Evolutionary conservation across 495 filamentous ascomycete species (phyloP).

Genomic region (Penicillium argentinense): DNA sequence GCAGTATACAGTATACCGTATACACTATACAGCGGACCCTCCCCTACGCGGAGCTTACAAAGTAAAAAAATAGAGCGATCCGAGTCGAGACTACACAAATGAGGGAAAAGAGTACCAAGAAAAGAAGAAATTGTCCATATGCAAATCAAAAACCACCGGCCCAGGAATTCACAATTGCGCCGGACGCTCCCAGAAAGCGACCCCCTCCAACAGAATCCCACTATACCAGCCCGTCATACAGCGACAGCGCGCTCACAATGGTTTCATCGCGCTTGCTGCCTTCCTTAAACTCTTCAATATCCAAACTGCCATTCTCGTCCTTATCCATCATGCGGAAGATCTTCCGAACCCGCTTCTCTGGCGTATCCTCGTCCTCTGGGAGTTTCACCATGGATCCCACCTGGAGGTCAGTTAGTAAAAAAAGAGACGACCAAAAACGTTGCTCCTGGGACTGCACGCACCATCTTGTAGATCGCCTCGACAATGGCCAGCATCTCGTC

Average conservation of each 20-base stretch:
- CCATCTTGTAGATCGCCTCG: slow-evolving; percentile 99
- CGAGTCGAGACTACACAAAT: background rate
- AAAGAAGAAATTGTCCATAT: slow-evolving; percentile 5
- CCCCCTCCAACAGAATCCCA: too few species aligned
- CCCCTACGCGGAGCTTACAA: too few species aligned
- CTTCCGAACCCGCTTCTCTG: slow-evolving; percentile 95
- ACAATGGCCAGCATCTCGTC: slow-evolving; percentile 99
- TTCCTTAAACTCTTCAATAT: slow-evolving; percentile 98
- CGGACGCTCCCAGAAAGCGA: slow-evolving; percentile 10
- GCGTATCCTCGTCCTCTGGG: slow-evolving; percentile 97
- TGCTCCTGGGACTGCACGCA: slow-evolving; percentile 36
- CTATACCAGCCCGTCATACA: slow-evolving; percentile 94
- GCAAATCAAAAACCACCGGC: slow-evolving; percentile 3
- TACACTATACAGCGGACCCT: too few species aligned
- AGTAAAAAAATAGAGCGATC: too few species aligned
- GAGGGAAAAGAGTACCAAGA: slow-evolving; percentile 4
- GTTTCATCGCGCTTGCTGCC: slow-evolving; percentile 98
- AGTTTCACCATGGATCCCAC: slow-evolving; percentile 99
- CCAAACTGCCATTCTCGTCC: slow-evolving; percentile 91
- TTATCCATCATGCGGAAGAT: slow-evolving; percentile 99
- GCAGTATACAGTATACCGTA: too few species aligned
- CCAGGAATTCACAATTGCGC: slow-evolving; percentile 23
- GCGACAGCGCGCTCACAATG: slow-evolving; percentile 94
- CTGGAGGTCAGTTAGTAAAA: slow-evolving; percentile 43
- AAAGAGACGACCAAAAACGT: background rate